Conservation (phyloP, 2,329 filamentous ascomycete genomes). For the Cryoendolithus antarcticus region DNA sequence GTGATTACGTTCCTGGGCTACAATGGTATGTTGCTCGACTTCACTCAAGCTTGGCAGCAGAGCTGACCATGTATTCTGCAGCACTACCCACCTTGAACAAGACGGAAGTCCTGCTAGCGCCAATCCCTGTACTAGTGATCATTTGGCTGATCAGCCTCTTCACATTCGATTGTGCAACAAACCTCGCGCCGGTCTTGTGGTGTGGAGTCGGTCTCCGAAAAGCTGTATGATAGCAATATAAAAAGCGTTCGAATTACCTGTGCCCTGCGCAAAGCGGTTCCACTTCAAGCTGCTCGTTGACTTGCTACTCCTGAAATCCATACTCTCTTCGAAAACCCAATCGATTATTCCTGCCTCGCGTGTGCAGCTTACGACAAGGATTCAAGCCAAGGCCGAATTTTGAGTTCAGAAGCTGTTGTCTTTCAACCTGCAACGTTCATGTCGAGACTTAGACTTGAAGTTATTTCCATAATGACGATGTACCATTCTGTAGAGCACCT, state of each 20-base stretch:
- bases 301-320: too few relatives aligned
- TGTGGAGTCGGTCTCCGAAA: constrained; percentile 28
- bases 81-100: constrained; percentile 55
- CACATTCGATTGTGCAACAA: constrained; percentile 38
- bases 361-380: too few relatives aligned
- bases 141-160: constrained; percentile 45
- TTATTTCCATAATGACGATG: too few relatives aligned
- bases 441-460: too few relatives aligned
- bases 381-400: too few relatives aligned
- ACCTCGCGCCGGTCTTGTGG: constrained; percentile 39
- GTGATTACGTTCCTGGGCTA: constrained; percentile 59
- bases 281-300: too few relatives aligned
- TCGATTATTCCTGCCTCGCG: too few relatives aligned
- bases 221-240: constrained; percentile 8
- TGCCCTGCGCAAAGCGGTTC: too few relatives aligned
- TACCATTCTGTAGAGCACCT: too few relatives aligned
- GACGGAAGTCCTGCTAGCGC: constrained; percentile 52
- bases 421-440: too few relatives aligned
- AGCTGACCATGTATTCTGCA: constrained; percentile 14
- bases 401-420: too few relatives aligned
- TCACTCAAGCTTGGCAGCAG: background rate
- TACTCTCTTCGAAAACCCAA: too few relatives aligned
- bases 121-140: constrained; percentile 46
- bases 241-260: background rate
- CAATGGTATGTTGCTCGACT: constrained; percentile 34